A percentile compares a stretch with the other conserved stretches of the same genome.
Evolutionary conservation across 108 stramenopile genomes (phyloP).

Genomic region (Nitzschia inconspicua): DNA sequence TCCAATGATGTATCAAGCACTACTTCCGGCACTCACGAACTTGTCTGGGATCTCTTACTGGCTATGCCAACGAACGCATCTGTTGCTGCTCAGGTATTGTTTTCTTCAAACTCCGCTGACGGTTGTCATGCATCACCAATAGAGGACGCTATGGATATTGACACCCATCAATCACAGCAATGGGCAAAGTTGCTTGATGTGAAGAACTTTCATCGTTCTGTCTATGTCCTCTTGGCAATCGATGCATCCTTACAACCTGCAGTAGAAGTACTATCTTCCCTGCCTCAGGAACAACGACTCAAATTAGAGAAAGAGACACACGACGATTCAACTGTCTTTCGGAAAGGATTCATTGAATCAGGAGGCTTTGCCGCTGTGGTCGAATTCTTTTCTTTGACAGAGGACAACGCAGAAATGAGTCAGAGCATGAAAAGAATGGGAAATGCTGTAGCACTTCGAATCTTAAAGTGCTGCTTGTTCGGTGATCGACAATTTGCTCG

Average conservation of each 20-base stretch:
- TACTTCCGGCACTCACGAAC: constrained; percentile 45
- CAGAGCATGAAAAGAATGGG: constrained; percentile 74
- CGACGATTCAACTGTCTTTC: constrained; percentile 49
- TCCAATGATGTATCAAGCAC: constrained; percentile 16
- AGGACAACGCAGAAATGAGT: constrained; percentile 37
- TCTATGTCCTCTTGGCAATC: constrained; percentile 91
- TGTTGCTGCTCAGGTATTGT: constrained; percentile 50
- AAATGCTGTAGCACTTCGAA: constrained; percentile 79
- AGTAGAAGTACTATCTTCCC: constrained; percentile 59
- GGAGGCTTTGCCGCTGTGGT: constrained; percentile 90
- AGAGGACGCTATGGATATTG: constrained; percentile 71
- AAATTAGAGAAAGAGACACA: constrained; percentile 36
- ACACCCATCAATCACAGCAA: constrained; percentile 32
- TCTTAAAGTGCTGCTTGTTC: constrained; percentile 80
- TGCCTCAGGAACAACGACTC: constrained; percentile 28
- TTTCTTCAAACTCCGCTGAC: constrained; percentile 17
- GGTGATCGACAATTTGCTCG: constrained; percentile 12
- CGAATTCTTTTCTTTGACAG: constrained; percentile 62
- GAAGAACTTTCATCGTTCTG: constrained; percentile 70
- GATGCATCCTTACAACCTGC: constrained; percentile 91
- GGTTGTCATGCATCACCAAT: no score
- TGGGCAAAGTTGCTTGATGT: constrained; percentile 77
- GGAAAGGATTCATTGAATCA: constrained; percentile 75
- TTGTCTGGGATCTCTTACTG: constrained; percentile 91
- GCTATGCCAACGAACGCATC: constrained; percentile 88